Evolutionary conservation across 2,329 filamentous ascomycete genomes (phyloP), one percentile per base, ranked within the genome.

Genomic region (Tolypocladium tropicale): DNA sequence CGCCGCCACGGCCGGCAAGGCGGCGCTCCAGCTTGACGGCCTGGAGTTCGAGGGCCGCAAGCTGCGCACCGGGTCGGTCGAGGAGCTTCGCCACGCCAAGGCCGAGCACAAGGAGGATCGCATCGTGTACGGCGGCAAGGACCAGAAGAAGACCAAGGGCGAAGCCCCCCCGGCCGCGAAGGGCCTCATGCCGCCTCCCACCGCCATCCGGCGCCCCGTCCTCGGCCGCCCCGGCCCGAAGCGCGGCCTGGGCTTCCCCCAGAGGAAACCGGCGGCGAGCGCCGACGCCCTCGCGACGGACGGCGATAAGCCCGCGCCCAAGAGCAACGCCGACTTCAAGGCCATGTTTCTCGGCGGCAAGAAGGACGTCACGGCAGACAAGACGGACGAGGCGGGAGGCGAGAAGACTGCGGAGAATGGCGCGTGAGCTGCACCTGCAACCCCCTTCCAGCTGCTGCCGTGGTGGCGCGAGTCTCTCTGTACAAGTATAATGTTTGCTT

Each of bases 1-100:
- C 53, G 78, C 86, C 2, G 77, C 83, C 2, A 80, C 84, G 37
- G 88, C 88, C 0, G 92, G 92, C 30, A 88, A 82, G 65, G 88
- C 88, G 1, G 76, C 82, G n/a, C 67, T 88, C 9, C 76, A 75
- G 30, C 72, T 88, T 3, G 76, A 83, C 48, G 80, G 80, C 6
- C 65, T 76, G 53, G 77, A 82, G 53, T 78, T 86, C 49, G 78
- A 75, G 51, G 79, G 77, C 3, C 72, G 74, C 37, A 79, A 73
- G 56, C 71, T 88, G 28, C 77, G 76, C 18, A 81, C 78, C 0
- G 84, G 82, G 9, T 73, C 75, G 3, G 66, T 79, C 25, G 74
- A 77, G 16, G 80, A 85, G 57, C 69, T 87, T 30, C 79, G 81
- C 56, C 72, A 73, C 28, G 71, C 77, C 53, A 81, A 76, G 62